These are phyloP conservation scores for Candida anglica DNA, from an alignment of 805 yeast species.

Conservation along the genomic window DNA sequence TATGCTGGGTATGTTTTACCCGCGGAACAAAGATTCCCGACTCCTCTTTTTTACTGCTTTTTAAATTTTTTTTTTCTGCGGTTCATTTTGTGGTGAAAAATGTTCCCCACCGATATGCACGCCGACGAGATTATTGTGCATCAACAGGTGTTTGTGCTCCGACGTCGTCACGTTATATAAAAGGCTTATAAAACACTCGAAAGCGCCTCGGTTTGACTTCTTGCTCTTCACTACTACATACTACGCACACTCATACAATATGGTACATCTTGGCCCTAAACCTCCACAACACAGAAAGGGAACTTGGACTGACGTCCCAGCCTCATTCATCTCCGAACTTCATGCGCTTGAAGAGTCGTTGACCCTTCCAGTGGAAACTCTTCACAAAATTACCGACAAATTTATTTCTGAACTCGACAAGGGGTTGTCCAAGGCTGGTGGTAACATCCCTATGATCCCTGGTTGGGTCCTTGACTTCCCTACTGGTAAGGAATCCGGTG, in stretches of 20 bases:
- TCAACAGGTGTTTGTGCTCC: too few species aligned
- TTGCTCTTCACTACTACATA: too few species aligned
- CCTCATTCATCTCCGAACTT: slow-evolving; percentile 55
- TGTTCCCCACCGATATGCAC: too few species aligned
- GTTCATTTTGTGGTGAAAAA: too few species aligned
- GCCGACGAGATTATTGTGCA: too few species aligned
- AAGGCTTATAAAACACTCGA: too few species aligned
- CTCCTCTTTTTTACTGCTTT: not conserved
- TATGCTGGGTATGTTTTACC: too few species aligned
- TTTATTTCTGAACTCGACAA: slow-evolving; percentile 76
- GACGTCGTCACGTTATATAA: too few species aligned
- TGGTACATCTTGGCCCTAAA: slow-evolving; percentile 86
- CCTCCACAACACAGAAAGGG: slow-evolving; percentile 77
- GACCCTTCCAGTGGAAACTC: slow-evolving; percentile 55
- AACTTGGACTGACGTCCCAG: slow-evolving; percentile 58
- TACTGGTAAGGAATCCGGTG: slow-evolving; percentile 86
- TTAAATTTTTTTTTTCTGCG: not conserved
- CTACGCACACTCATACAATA: too few species aligned
- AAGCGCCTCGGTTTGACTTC: too few species aligned
- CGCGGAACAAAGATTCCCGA: too few species aligned
- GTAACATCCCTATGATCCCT: slow-evolving; percentile 94
- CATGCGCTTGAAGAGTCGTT: slow-evolving; percentile 56
- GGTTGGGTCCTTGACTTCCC: slow-evolving; percentile 96
- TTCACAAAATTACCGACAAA: slow-evolving; percentile 66
- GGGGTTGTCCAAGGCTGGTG: slow-evolving; percentile 73